Base-by-base conservation (phyloP, 768 basidiomycete species). In the Pleurotus tuber-regium region DNA sequence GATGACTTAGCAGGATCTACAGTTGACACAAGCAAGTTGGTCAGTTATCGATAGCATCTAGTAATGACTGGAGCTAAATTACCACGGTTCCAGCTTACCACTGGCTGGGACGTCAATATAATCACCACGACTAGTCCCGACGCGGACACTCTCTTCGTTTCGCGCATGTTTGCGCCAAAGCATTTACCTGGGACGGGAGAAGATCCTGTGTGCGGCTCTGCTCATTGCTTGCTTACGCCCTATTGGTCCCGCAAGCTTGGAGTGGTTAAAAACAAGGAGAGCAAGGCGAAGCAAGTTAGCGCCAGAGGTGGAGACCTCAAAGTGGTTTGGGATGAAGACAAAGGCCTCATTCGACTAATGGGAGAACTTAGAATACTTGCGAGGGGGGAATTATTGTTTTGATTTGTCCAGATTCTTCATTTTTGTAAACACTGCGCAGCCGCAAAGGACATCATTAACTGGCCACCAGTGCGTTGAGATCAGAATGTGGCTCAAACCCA, bases 161-260 rank as follows among this genome's bases (percentile, higher is more conserved):
- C 80, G 5, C 70, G 82, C 4, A 75, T 81, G 70, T 80, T 83
- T 56, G 65, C 73, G 4, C 78, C 76, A 5, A 43, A 40, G 1
- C 24, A 51, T 6, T 55, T 73, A 21, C 57, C 57, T 50, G 58
- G 61, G 11, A 16, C 4, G 44, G 65, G 65, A 3, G 79, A 82
- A 63, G 80, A 82, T 52, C 70, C 66, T 14, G 79, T 80, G 6
- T 82, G 78, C 52, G 81, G 80, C 11, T 76, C 76, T 30, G 78
- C 80, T 0, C 81, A 83, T 55, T 72, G 72, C 40, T 49, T 81
- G 31, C 51, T 78, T 29, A 67, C 59, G 2, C 79, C 80, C 2
- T 81, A 82, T 53, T 83, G 80, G 76, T 66, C 65, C 18, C 54
- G 53, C 16, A 74, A 76, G 52, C 61, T 64, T 3, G 65, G 58